Percentiles rank a stretch among this genome's conserved stretches.
Conservation (phyloP, 2,329 filamentous ascomycete genomes). For the Colletotrichum neosansevieriae region DNA sequence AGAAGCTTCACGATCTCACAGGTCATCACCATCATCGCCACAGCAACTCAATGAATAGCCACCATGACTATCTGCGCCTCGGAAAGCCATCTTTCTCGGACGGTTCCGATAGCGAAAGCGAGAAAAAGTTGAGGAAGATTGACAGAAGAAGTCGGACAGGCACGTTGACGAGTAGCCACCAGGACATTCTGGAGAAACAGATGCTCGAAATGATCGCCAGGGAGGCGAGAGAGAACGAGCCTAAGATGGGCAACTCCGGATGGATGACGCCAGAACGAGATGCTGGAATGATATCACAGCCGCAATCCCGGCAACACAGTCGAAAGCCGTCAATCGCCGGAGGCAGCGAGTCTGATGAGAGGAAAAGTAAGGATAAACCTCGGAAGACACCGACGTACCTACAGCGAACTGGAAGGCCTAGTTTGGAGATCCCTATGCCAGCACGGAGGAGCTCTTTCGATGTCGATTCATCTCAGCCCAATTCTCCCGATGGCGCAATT, state of each 20-base stretch:
- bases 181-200: slow-evolving; percentile 70
- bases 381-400: slow-evolving; percentile 35
- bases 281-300: slow-evolving; percentile 43
- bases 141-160: slow-evolving; percentile 55
- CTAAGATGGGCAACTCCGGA: slow-evolving; percentile 32
- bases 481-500: slow-evolving; percentile 65
- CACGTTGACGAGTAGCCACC: slow-evolving; percentile 62
- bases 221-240: slow-evolving; percentile 60
- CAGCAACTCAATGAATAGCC: slow-evolving; percentile 61
- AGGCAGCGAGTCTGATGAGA: slow-evolving; percentile 54
- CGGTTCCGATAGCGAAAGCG: slow-evolving; percentile 69
- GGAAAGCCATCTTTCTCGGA: slow-evolving; percentile 69
- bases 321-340: slow-evolving; percentile 55
- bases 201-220: slow-evolving; percentile 71
- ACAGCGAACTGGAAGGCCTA: slow-evolving; percentile 53
- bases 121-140: slow-evolving; percentile 46
- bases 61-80: slow-evolving; percentile 65
- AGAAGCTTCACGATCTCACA: slow-evolving; percentile 69
- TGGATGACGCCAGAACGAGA: slow-evolving; percentile 40
- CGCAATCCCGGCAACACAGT: slow-evolving; percentile 49
- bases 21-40: slow-evolving; percentile 59
- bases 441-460: slow-evolving; percentile 56
- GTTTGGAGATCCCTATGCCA: slow-evolving; percentile 62
- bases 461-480: slow-evolving; percentile 59
- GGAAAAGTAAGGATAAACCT: slow-evolving; percentile 43